Conservation (phyloP, 2,329 filamentous ascomycete species). For the Hymenoscyphus albidus region DNA sequence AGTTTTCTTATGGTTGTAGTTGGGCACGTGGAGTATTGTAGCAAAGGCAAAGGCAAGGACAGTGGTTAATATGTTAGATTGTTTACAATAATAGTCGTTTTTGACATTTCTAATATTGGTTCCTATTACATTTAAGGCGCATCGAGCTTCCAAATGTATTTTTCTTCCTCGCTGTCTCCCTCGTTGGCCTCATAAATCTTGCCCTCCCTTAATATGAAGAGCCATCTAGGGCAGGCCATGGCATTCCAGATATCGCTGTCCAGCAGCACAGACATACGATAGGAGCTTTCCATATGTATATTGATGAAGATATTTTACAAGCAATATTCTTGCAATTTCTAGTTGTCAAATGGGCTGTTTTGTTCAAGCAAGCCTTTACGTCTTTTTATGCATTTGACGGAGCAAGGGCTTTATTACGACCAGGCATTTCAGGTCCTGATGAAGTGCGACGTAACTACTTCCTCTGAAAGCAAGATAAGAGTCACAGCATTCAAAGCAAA, state of each 20-base stretch:
- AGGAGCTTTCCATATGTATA: conserved; percentile 56
- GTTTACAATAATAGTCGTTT: no score
- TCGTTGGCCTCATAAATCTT: no score
- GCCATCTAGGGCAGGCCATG: no score
- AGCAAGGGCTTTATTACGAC: conserved; percentile 26
- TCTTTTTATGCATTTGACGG: conserved; percentile 24
- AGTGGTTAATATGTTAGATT: no score
- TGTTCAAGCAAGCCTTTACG: conserved; percentile 42
- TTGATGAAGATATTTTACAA: conserved; percentile 56
- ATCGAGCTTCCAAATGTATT: no score
- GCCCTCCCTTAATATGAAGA: no score
- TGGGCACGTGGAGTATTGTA: no score
- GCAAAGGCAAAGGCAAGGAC: no score
- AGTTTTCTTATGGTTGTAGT: no score
- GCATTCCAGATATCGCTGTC: conserved; percentile 39
- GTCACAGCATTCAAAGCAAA: conserved; percentile 25
- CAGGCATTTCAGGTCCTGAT: conserved; percentile 19
- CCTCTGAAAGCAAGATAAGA: conserved; percentile 21
- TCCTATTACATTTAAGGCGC: no score
- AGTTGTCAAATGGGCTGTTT: conserved; percentile 48
- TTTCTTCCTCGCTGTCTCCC: no score
- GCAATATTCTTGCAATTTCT: conserved; percentile 52
- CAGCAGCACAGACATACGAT: conserved; percentile 53
- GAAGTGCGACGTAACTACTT: conserved; percentile 27
- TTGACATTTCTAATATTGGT: no score